Evolutionary conservation across 2,329 filamentous ascomycete genomes (phyloP), one percentile per base, ranked within the genome.

Genomic region (Ophidiomyces ophidiicola): DNA sequence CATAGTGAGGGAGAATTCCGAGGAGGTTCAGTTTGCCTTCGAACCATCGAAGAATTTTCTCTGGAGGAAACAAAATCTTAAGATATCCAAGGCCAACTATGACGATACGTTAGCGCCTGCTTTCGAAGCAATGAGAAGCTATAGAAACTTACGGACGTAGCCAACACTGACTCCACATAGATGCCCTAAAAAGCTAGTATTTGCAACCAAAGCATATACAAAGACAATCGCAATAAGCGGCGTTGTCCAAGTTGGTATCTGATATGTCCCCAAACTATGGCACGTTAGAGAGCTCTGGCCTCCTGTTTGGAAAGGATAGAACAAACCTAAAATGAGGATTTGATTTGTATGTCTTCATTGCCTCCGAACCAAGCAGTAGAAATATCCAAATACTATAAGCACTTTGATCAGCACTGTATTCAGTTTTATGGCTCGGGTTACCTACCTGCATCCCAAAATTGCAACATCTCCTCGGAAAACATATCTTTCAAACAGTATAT

Each of bases 241-340:
- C 1, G 82, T 84, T 5, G 79, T 82, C 87, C 88, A 96, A 0
- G 87, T 96, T 2, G 90, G 88, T 42, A 98, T 85, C 49, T 82
- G 71, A 52, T 70, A 69, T 21, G 68, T 68, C n/a, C 67, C 68
- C 30, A 80, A 61, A 44, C 69, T 73, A 46, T 45, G 53, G 26
- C 51, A 40, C 19, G 28, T 53, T 39, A 51, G 51, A 44, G 10
- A 43, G 31, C 8, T 14, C 18, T 32, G 7, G 28, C 6, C 10
- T 4, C n/a, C 29, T 30, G 5, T 17, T 20, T 17, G 14, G 5
- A 19, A 12, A 8, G 31, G 11, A n/a, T 19, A 21, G n/a, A 36
- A 46, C 49, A 39, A 63, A 72, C 70, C 59, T 73, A 49, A 94
- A 78, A 55, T 80, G 71, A 0, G 90, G 90, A 54, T 93, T 86